A percentile compares a stretch with the other conserved stretches of the same genome.
These are phyloP conservation scores for Leccinum griseonigrum DNA, from an alignment of 1,284 basidiomycete species.

Conservation along the genomic window DNA sequence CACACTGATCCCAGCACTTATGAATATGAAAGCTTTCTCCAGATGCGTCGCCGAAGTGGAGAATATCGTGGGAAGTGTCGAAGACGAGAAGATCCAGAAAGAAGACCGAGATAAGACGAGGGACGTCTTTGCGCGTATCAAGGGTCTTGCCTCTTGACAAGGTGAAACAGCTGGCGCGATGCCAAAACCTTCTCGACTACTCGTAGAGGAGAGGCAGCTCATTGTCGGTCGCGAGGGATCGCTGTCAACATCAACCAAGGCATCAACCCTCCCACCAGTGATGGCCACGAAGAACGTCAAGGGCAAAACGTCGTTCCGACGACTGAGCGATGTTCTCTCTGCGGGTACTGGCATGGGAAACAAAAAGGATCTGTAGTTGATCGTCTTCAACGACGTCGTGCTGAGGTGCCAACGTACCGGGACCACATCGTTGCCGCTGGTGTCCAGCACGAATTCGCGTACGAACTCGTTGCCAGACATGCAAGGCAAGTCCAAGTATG, in stretches of 20 bases:
- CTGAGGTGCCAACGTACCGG: slow-evolving; percentile 89
- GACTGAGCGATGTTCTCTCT: slow-evolving; percentile 78
- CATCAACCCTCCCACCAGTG: slow-evolving; percentile 53
- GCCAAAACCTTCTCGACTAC: slow-evolving; percentile 83
- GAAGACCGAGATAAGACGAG: slow-evolving; percentile 94
- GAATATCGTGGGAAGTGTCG: slow-evolving; percentile 91
- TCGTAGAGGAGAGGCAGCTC: slow-evolving; percentile 80
- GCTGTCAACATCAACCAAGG: slow-evolving; percentile 34
- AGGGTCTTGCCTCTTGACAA: slow-evolving; percentile 69
- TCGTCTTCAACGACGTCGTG: slow-evolving; percentile 94
- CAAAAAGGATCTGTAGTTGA: slow-evolving; percentile 90
- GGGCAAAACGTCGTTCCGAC: slow-evolving; percentile 80
- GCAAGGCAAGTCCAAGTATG: slow-evolving; percentile 78
- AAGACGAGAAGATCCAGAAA: slow-evolving; percentile 95
- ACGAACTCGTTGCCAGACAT: slow-evolving; percentile 76
- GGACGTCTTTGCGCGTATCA: slow-evolving; percentile 94
- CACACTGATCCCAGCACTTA: slow-evolving; percentile 96
- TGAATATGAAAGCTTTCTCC: slow-evolving; percentile 94
- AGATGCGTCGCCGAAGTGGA: slow-evolving; percentile 97
- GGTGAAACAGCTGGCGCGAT: slow-evolving; percentile 85
- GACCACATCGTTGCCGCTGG: slow-evolving; percentile 83
- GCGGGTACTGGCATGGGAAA: slow-evolving; percentile 56
- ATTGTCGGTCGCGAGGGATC: slow-evolving; percentile 30
- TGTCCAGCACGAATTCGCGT: slow-evolving; percentile 65
- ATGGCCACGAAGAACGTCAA: slow-evolving; percentile 56